Evolutionary conservation across 331 rosid species (phyloP).

Genomic region (Arachis monticola): DNA sequence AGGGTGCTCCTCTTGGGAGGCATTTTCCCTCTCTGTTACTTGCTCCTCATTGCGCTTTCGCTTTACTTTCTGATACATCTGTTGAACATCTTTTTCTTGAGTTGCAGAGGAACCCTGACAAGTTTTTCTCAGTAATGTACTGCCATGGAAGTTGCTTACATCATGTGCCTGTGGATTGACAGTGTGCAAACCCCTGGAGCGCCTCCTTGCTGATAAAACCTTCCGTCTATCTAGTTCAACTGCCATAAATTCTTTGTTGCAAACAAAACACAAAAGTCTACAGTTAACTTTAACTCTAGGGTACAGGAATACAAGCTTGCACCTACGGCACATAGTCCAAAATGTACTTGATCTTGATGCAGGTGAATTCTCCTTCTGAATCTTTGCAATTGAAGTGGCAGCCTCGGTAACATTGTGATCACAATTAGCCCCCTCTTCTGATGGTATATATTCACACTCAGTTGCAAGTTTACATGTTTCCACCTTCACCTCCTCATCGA

Average conservation of each 20-base stretch:
- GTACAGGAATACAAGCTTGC: constrained; percentile 53
- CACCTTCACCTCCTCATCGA: too few species aligned
- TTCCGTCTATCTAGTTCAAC: constrained; percentile 28
- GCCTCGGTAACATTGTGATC: constrained; percentile 37
- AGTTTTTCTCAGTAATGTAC: constrained; percentile 47
- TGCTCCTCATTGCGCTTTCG: constrained; percentile 55
- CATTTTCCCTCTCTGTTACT: constrained; percentile 49
- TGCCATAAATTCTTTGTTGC: constrained; percentile 51
- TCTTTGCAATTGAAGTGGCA: constrained; percentile 39
- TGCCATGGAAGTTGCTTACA: too few species aligned
- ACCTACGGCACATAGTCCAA: constrained; percentile 53
- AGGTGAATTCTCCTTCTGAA: constrained; percentile 41
- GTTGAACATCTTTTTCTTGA: constrained; percentile 52
- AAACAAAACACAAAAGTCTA: constrained; percentile 51
- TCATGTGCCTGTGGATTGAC: not conserved
- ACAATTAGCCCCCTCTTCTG: constrained; percentile 42
- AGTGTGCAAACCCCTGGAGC: not conserved
- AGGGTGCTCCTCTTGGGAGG: constrained; percentile 47
- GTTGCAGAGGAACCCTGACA: constrained; percentile 50
- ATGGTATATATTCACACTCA: constrained; percentile 39
- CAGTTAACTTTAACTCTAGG: constrained; percentile 47
- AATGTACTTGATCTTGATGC: constrained; percentile 48
- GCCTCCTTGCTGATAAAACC: not conserved
- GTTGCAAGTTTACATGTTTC: constrained; percentile 36
- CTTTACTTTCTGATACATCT: constrained; percentile 51